Base-by-base conservation (phyloP, 352 stramenopile genomes). In the Pythium diclinum region DNA sequence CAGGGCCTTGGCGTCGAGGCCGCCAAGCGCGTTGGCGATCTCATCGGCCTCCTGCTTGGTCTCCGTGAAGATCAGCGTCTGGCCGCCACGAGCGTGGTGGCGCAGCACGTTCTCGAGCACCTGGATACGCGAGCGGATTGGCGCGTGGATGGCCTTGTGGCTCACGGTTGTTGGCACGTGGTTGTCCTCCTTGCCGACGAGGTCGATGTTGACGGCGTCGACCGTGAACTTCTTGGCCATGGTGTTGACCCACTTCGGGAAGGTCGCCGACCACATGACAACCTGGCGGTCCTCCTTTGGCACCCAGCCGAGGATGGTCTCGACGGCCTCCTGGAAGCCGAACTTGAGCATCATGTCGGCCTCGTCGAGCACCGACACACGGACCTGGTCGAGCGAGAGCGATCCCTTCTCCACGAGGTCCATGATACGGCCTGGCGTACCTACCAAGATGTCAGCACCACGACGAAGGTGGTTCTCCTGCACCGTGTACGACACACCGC, bases 301-400 rank as follows among this genome's bases (percentile, higher is more conserved):
- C 38, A 94, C 85, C 74, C 79, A 87, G 33, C 73, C 76, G 51
- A 99, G 81, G 67, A 99, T 98, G 13, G 88, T 88, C 82, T 99
- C 95, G 17, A 99, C 94, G 36, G 98, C 95, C 54, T 99, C 96
- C 55, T 98, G 93, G 76, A 99, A 99, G 36, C 96, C 96, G 81
- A 99, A 98, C 80, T 98, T 98, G 53, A 99, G 85, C 96, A 99
- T 99, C 88, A 98, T 97, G 74, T 99, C 96, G 30, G 96, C 96
- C 75, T 99, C 96, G 61, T 99, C 96, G 28, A 99, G 81, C 32
- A 99, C 92, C 6, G 96, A 78, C 53, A 96, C 91, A 52, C 95
- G 78, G 10, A 98, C 81, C 8, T 83, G 59, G n/a, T 87, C 88
- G 6, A 99, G 81, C 63, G 92, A 80, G 2, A 99, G 77, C 42